Percentiles rank a stretch among this genome's conserved stretches.
Evolutionary conservation across 495 filamentous ascomycete genomes (phyloP).

Genomic region (Rostrohypoxylon terebratum): DNA sequence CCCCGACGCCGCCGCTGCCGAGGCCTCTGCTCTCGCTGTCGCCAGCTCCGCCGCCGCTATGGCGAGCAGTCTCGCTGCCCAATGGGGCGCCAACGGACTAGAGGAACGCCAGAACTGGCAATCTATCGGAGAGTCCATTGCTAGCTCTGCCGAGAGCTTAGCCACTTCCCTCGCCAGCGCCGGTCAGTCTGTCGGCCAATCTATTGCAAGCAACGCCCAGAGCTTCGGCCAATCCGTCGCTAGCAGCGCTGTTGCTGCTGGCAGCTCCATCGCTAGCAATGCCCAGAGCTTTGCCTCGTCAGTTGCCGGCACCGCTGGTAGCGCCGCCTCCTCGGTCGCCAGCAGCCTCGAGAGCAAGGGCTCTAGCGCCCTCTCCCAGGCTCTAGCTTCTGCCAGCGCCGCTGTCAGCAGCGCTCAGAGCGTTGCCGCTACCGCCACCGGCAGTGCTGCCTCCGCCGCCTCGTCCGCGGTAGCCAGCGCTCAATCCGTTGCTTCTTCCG

Average conservation of each 20-base stretch:
- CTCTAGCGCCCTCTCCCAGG: slow-evolving; percentile 18
- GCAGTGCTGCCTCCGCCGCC: slow-evolving; percentile 23
- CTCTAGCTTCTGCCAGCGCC: slow-evolving; percentile 29
- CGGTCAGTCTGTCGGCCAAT: slow-evolving; percentile 30
- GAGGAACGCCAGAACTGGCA: slow-evolving; percentile 39
- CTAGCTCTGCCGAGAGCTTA: slow-evolving; percentile 33
- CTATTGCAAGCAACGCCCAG: slow-evolving; percentile 33
- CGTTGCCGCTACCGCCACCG: slow-evolving; percentile 42
- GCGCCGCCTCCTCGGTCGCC: slow-evolving; percentile 18
- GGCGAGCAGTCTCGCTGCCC: slow-evolving; percentile 30
- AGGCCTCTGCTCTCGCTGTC: slow-evolving; percentile 25
- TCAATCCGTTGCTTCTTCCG: slow-evolving; percentile 10
- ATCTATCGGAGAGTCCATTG: slow-evolving; percentile 34
- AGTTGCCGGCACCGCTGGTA: slow-evolving; percentile 15
- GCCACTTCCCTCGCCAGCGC: slow-evolving; percentile 35
- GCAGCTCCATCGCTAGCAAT: slow-evolving; percentile 18
- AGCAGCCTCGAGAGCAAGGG: slow-evolving; percentile 26
- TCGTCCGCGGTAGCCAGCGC: slow-evolving; percentile 38
- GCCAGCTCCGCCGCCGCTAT: slow-evolving; percentile 26
- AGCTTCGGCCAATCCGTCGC: slow-evolving; percentile 33
- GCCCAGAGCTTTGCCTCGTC: slow-evolving; percentile 28
- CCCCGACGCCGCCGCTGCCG: slow-evolving; percentile 4
- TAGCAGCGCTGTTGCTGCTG: slow-evolving; percentile 8
- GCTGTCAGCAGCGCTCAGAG: slow-evolving; percentile 37
- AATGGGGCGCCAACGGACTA: slow-evolving; percentile 6